phyloP scores from a whole-genome alignment of 148 eudicot genomes.

The Cornus florida region DNA sequence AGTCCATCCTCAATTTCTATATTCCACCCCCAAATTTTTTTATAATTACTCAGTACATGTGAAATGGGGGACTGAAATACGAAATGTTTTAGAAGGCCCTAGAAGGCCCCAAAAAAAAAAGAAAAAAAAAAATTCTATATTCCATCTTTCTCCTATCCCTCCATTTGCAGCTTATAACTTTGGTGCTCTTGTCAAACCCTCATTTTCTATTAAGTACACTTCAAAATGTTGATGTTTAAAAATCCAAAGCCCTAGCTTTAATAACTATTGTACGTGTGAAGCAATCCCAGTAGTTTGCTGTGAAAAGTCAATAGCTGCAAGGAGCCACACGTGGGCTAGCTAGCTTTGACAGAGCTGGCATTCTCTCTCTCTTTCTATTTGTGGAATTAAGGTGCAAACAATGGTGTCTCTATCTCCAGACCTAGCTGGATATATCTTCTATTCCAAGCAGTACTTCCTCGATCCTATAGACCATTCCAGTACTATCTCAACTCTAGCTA shows the following conservation, averaged over 20 bases:
- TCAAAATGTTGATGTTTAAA: neutral
- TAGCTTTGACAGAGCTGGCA: constrained; percentile 29
- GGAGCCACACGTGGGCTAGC: constrained; percentile 39
- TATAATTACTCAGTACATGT: no score
- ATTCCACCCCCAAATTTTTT: no score
- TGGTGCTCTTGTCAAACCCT: neutral
- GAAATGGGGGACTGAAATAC: no score
- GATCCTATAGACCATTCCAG: neutral
- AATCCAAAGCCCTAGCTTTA: neutral
- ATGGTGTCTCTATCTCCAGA: neutral
- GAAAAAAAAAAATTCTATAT: no score
- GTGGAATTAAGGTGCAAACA: neutral
- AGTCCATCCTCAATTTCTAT: no score
- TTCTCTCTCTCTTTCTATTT: constrained; percentile 6
- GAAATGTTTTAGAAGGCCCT: no score
- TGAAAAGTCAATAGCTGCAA: constrained; percentile 29
- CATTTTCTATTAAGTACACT: neutral
- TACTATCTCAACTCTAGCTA: neutral
- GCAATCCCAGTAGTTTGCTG: constrained; percentile 22
- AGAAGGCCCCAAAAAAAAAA: no score
- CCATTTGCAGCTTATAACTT: neutral
- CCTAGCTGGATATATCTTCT: neutral
- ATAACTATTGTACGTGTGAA: constrained; percentile 5
- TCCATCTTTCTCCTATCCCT: no score
- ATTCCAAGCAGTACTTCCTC: neutral